Conservation (phyloP, 176 grass and related monocot genomes). For the Carex kokanica region DNA sequence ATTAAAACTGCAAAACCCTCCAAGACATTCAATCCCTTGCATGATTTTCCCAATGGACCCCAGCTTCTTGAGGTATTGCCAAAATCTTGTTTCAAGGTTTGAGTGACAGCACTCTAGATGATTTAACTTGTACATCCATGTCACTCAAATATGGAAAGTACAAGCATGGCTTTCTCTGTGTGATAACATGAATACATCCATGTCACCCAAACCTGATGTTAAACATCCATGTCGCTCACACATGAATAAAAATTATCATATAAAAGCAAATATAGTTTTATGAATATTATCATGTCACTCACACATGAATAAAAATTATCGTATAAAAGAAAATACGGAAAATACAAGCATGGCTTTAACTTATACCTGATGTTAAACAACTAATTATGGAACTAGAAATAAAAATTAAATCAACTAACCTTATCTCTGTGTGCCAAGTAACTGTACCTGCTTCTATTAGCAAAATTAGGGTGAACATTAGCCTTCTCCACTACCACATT, state of each 20-base stretch:
- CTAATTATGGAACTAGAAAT: neutral
- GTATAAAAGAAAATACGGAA: neutral
- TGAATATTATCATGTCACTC: too few species aligned
- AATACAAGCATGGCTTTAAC: neutral
- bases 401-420: neutral
- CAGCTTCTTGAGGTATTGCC: conserved; percentile 38
- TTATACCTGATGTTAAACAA: neutral
- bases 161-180: too few species aligned
- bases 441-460: conserved; percentile 27
- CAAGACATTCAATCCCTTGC: too few species aligned
- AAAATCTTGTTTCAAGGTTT: conserved; percentile 41
- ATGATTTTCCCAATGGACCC: neutral
- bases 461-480: conserved; percentile 10
- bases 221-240: too few species aligned
- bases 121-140: too few species aligned
- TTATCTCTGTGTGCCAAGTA: conserved; percentile 40
- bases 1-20: conserved; percentile 26
- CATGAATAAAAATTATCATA: too few species aligned
- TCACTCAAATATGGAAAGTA: too few species aligned
- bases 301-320: too few species aligned
- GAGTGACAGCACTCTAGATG: conserved; percentile 15
- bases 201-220: too few species aligned
- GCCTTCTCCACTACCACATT: conserved; percentile 61
- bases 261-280: too few species aligned
- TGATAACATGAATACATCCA: too few species aligned